Evolutionary conservation across 345 rosid genomes (phyloP).

Genomic region (Mangifera indica): DNA sequence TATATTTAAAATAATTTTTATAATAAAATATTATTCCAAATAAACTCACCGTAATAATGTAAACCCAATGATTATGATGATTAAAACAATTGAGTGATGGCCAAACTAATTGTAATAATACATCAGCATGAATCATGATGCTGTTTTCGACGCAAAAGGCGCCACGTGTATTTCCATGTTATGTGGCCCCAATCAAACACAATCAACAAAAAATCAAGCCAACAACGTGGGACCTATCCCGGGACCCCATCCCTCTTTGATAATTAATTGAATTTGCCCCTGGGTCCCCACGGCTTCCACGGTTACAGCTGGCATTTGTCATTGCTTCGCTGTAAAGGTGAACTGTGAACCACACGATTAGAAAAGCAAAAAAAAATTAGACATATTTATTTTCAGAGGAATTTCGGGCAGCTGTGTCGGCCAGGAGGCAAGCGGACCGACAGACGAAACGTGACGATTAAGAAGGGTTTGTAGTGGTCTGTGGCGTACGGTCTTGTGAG

Average conservation of each 20-base stretch:
- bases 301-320: conserved; percentile 34
- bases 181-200: background rate
- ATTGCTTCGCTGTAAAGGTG: conserved; percentile 39
- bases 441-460: background rate
- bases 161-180: conserved; percentile 34
- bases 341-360: conserved; percentile 28
- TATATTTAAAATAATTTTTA: too few species aligned
- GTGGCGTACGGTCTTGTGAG: background rate
- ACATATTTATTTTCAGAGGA: background rate
- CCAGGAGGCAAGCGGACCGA: conserved; percentile 1
- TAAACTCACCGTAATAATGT: too few species aligned
- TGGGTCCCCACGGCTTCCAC: background rate
- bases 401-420: conserved; percentile 10
- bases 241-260: background rate
- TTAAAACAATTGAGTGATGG: background rate
- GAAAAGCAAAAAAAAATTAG: background rate
- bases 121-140: background rate
- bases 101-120: conserved; percentile 2
- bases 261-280: background rate
- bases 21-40: too few species aligned
- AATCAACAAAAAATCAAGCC: background rate
- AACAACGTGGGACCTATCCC: conserved; percentile 1
- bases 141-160: background rate
- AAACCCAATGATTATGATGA: background rate
- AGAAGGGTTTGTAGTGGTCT: background rate